Percentiles rank a stretch among this genome's conserved stretches.
Evolutionary conservation across 1,284 basidiomycete genomes (phyloP).

Genomic region (Hemileia vastatrix): DNA sequence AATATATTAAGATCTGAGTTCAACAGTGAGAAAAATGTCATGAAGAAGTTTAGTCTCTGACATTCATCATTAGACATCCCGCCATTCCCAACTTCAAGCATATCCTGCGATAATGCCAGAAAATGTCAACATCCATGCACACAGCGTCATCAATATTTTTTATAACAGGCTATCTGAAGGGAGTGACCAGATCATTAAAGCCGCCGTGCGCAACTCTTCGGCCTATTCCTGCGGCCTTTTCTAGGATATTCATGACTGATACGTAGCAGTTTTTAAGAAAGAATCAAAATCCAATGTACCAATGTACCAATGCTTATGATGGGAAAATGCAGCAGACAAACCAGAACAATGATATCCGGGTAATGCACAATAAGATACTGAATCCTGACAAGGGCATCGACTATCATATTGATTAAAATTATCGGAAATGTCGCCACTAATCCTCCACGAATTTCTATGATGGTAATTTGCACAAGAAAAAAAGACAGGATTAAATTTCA

Average conservation of each 20-base stretch:
- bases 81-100: slow-evolving; percentile 20
- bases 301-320: too few species aligned
- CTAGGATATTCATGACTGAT: slow-evolving; percentile 17
- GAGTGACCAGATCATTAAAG: slow-evolving; percentile 18
- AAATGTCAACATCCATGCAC: too few species aligned
- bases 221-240: slow-evolving; percentile 18
- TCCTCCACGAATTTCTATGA: slow-evolving; percentile 19
- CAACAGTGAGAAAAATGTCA: not conserved
- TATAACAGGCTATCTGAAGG: too few species aligned
- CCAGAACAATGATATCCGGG: slow-evolving; percentile 20
- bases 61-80: slow-evolving; percentile 22
- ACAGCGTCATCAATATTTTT: too few species aligned
- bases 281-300: too few species aligned
- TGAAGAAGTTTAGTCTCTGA: not conserved
- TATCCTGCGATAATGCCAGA: too few species aligned
- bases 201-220: slow-evolving; percentile 10
- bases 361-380: slow-evolving; percentile 3
- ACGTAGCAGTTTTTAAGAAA: not conserved
- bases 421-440: slow-evolving; percentile 15
- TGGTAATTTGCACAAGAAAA: not conserved
- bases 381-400: slow-evolving; percentile 20
- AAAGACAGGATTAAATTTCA: too few species aligned
- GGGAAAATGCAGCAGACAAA: too few species aligned
- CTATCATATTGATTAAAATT: slow-evolving; percentile 16
- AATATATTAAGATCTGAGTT: not conserved